Base-by-base conservation (phyloP, 2,329 filamentous ascomycete species). In the Xylaria sp. region DNA sequence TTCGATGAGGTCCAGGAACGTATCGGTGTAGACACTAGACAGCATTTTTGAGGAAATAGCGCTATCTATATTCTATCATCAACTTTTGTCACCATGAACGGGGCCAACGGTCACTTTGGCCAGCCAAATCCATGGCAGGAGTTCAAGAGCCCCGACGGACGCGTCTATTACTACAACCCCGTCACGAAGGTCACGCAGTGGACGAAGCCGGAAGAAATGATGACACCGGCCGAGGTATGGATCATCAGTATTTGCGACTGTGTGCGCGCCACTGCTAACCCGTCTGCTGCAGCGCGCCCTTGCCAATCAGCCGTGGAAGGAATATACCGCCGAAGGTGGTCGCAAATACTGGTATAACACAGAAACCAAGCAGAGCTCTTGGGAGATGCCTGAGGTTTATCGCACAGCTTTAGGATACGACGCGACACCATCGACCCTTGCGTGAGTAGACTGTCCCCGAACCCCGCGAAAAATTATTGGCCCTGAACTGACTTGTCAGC, bases 331-430 rank as follows among this genome's bases (percentile, higher is more conserved):
- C 25, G 90, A 94, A 71, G 92, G 93, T 72, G 96, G 95, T 56
- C 90, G 91, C 76, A 93, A 95, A 79, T 99, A 99, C 82, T 99
- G 94, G 92, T 95, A 94, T 81, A 96, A 99, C 80, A 92, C 91
- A 41, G 92, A 97, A 81, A 94, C 93, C 54, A 94, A 95, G 82
- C 88, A 94, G 83, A 98, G 94, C 80, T 94, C 92, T 39, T 99
- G 96, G 96, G 92, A 94, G 77, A 94, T 97, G 87, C 96, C 96
- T 65, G 92, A 94, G 64, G 89, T 84, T 71, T 94, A 94, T 82
- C 94, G 92, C 78, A 86, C 87, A 75, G 92, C 93, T 69, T 84
- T 94, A 67, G 90, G 90, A 61, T 87, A 89, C 71, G 84, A 85
- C 49, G 79, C 78, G 55, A 80, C 83, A 15, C 80, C 85, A 3